These are phyloP conservation scores for Mycena belliarum DNA, from an alignment of 768 basidiomycete species.

Conservation along the genomic window DNA sequence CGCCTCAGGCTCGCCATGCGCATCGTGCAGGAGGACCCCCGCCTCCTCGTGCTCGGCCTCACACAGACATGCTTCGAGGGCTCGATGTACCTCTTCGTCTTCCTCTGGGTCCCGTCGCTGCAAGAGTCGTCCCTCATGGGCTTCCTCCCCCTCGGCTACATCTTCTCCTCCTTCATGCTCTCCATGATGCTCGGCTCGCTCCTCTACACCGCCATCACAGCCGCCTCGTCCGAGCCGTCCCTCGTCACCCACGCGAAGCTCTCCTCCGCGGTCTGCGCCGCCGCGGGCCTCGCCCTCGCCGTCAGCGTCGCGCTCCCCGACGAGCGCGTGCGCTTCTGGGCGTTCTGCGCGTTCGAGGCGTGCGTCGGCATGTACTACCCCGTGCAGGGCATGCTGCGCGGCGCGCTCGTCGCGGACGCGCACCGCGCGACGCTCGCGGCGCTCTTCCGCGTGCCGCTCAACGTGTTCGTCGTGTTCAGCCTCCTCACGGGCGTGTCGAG, in stretches of 20 bases:
- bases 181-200: conserved; percentile 82
- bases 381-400: conserved; percentile 72
- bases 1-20: conserved; percentile 57
- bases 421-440: conserved; percentile 71
- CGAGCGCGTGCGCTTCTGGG: conserved; percentile 62
- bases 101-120: conserved; percentile 77
- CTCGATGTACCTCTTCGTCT: conserved; percentile 85
- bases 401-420: conserved; percentile 66
- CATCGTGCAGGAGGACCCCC: conserved; percentile 57
- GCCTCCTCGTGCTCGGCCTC: conserved; percentile 64
- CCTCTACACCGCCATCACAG: conserved; percentile 48
- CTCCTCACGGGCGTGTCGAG: conserved; percentile 12
- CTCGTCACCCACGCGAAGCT: conserved; percentile 66
- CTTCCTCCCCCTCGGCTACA: conserved; percentile 70
- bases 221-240: conserved; percentile 30
- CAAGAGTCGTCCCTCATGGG: conserved; percentile 54
- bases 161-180: conserved; percentile 81
- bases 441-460: conserved; percentile 74
- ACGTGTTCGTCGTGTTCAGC: conserved; percentile 70
- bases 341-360: conserved; percentile 74
- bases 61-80: conserved; percentile 84
- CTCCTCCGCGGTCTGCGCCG: conserved; percentile 61
- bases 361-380: conserved; percentile 83
- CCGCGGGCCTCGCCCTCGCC: conserved; percentile 57
- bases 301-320: conserved; percentile 43